Evolutionary conservation across 2,329 filamentous ascomycete genomes (phyloP), one percentile per base, ranked within the genome.

Genomic region (Penicillium sp.): DNA sequence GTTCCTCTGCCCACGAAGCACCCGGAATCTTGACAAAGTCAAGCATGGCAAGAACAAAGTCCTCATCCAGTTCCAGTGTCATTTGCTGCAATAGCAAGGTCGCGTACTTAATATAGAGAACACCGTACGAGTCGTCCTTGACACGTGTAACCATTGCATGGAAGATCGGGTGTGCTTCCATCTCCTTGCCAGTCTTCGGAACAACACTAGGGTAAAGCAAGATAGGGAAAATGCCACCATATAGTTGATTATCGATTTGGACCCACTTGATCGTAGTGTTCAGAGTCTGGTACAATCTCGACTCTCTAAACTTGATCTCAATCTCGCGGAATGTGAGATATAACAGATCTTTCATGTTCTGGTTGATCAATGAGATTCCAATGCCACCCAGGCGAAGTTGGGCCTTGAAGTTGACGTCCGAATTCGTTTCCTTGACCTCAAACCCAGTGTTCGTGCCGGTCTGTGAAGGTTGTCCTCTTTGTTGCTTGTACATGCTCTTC

Each of bases 21-120:
- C 93, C 93, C 3, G 91, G 91, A 0, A 96, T 88, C 74, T 96
- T 96, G 33, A 90, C 88, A 70, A 97, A 99, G 72, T 99, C 95
- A 1, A 99, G 80, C 59, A 99, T 84, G 0, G 94, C 92, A 72
- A 96, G 96, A 55, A 99, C 92, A 75, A 99, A 99, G 71, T 99
- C 94, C 68, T 99, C 94, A 62, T 99, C 94, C 46, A 99, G 86
- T 66, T 99, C 94, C 2, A 99, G 82, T 0, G 94, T 99, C 92
- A 99, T 97, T 73, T 99, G 92, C 73, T 99, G 94, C 43, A 99
- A 79, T 31, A 99, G 79, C 43, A 99, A 75, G 0, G 93, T 96
- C 22, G 94, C 93, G 73, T 99, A 99, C 74, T 99, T 99, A 82
- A 99, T 92, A 75, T 99, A 99, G 10, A 97, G 79, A 22, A 99